Conservation (phyloP, 371 early-diverging fungal species). For the Mortierella sp. region DNA sequence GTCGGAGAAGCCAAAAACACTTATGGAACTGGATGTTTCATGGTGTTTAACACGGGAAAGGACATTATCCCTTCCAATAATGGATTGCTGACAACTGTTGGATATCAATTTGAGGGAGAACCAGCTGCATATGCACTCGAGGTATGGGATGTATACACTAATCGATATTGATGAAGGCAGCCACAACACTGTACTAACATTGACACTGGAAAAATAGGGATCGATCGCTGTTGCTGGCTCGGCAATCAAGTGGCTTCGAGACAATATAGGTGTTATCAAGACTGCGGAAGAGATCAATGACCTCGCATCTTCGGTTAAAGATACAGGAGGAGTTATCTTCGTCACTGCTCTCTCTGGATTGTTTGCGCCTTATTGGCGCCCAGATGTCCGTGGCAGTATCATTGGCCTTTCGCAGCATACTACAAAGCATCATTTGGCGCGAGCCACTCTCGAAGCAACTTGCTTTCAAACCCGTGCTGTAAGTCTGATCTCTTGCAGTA, state of each 20-base stretch:
- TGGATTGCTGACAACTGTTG: slow-evolving; percentile 94
- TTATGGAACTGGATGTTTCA: slow-evolving; percentile 96
- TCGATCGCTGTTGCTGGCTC: slow-evolving; percentile 96
- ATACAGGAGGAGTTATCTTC: slow-evolving; percentile 94
- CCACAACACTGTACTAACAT: neutral
- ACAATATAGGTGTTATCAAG: slow-evolving; percentile 86
- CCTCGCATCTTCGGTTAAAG: slow-evolving; percentile 69
- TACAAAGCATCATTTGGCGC: slow-evolving; percentile 85
- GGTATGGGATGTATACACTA: slow-evolving; percentile 21
- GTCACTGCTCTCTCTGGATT: slow-evolving; percentile 96
- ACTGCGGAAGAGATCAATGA: slow-evolving; percentile 77
- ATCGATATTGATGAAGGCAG: neutral
- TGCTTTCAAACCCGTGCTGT: slow-evolving; percentile 91
- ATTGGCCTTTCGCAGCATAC: slow-evolving; percentile 93
- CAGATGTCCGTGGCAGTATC: slow-evolving; percentile 91
- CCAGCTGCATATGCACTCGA: slow-evolving; percentile 90
- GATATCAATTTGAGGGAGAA: slow-evolving; percentile 88
- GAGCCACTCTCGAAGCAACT: slow-evolving; percentile 92
- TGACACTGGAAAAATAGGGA: slow-evolving; percentile 61
- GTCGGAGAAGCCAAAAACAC: slow-evolving; percentile 95
- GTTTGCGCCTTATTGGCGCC: slow-evolving; percentile 96
- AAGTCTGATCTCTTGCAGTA: too few species aligned
- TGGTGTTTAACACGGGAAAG: slow-evolving; percentile 95
- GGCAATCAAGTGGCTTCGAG: slow-evolving; percentile 92
- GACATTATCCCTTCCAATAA: slow-evolving; percentile 81